Percentiles rank a stretch among this genome's conserved stretches.
phyloP scores from a whole-genome alignment of 495 filamentous ascomycete genomes.

The Hypoxylon subgilvum region DNA sequence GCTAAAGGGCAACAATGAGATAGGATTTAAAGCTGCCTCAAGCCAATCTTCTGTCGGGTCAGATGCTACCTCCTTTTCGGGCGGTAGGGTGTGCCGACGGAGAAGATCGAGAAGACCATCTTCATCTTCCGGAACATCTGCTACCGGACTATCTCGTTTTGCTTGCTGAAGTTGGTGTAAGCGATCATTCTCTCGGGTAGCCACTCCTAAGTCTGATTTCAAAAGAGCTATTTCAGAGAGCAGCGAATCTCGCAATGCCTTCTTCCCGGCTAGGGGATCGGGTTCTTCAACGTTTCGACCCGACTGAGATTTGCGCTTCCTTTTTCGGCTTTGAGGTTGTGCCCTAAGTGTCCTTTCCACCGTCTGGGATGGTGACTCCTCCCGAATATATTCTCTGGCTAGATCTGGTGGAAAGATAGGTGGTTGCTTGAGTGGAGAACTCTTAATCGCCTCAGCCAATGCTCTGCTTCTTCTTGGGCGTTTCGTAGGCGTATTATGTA shows the following conservation, averaged over 20 bases:
- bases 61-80: constrained; percentile 33
- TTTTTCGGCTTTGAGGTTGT: constrained; percentile 30
- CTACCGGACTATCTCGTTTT: not conserved
- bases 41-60: constrained; percentile 44
- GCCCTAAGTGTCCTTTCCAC: constrained; percentile 10
- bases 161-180: constrained; percentile 40
- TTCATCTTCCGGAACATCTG: constrained; percentile 35
- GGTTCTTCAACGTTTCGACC: constrained; percentile 44
- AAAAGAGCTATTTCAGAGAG: constrained; percentile 46
- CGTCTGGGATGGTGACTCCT: constrained; percentile 14
- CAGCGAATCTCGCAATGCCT: constrained; percentile 45
- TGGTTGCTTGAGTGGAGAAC: constrained; percentile 55
- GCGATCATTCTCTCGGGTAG: constrained; percentile 48
- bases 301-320: constrained; percentile 33
- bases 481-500: constrained; percentile 60
- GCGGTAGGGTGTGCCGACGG: constrained; percentile 45
- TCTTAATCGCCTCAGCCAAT: constrained; percentile 48
- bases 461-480: constrained; percentile 48
- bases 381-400: not conserved
- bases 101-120: constrained; percentile 47
- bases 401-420: constrained; percentile 36
- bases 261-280: constrained; percentile 50
- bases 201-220: constrained; percentile 45
- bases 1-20: constrained; percentile 58
- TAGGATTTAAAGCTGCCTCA: constrained; percentile 51